Evolutionary conservation across 140 eudicot species (phyloP).

Genomic region (Flaveria floridana): DNA sequence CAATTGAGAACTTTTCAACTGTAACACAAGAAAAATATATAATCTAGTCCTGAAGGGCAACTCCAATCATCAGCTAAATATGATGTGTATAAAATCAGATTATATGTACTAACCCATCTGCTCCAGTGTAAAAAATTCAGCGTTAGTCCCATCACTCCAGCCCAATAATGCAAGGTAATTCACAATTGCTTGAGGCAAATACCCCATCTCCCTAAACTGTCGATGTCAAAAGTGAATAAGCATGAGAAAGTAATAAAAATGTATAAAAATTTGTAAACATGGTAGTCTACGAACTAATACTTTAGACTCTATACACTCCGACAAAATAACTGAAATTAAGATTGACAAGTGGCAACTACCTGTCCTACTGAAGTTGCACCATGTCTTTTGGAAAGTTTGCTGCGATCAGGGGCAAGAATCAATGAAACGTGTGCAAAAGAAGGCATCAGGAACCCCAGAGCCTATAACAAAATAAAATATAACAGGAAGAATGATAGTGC

Average conservation of each 20-base stretch:
- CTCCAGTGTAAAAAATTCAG: conserved; percentile 83
- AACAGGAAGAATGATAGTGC: neutral
- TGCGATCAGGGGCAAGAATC: conserved; percentile 95
- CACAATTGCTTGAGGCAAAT: conserved; percentile 85
- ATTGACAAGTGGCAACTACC: conserved; percentile 43
- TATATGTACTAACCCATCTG: conserved; percentile 68
- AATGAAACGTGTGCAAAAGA: conserved; percentile 86
- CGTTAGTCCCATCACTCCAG: conserved; percentile 98
- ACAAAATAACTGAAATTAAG: neutral
- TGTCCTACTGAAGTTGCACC: conserved; percentile 99
- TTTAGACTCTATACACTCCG: neutral
- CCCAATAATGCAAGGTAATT: conserved; percentile 91
- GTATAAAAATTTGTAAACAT: neutral
- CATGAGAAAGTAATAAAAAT: conserved; percentile 1
- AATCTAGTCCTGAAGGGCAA: neutral
- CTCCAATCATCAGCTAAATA: conserved; percentile 27
- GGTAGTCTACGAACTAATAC: neutral
- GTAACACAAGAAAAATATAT: conserved; percentile 34
- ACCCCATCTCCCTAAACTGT: conserved; percentile 95
- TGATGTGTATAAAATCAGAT: conserved; percentile 21
- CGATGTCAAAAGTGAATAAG: conserved; percentile 29
- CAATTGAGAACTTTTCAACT: conserved; percentile 85
- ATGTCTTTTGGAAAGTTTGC: conserved; percentile 95
- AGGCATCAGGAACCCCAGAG: conserved; percentile 94
- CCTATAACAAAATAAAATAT: conserved; percentile 46